Evolutionary conservation across 1,284 basidiomycete species (phyloP), one percentile per base, ranked within the genome.

Genomic region (Farysia itapuensis): DNA sequence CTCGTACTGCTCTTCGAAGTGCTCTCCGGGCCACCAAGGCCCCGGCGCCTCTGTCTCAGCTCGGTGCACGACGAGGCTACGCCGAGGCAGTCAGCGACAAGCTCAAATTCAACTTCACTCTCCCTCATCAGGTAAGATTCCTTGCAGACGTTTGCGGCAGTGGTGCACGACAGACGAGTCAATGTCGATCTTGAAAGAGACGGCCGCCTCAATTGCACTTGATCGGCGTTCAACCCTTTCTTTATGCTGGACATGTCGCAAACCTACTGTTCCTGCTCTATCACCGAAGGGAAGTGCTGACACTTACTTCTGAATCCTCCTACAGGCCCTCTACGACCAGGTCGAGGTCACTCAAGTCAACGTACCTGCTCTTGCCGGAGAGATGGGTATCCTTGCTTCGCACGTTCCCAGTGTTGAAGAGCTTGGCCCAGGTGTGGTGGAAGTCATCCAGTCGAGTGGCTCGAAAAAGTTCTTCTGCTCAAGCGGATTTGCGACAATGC

Each of bases 401-500:
- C 74, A 76, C 70, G 71, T 76, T 30, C 74, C 74, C 36, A 56
- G 67, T 7, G 70, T 76, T 18, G 74, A 76, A 52, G 59, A 73
- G 53, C 69, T 76, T 35, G 69, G 72, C 23, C 74, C 74, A 15
- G 74, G 74, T 39, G 44, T 76, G 31, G 42, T 76, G 29, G 74
- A 76, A 49, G 71, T 76, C n/a, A 60, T 76, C 44, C 72, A 76
- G 43, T 57, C 65, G 14, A 43, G 36, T 42, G 73, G 71, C 31
- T 50, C 61, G 33, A 74, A 70, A 59, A 74, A 72, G 50, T 72
- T 61, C 63, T 76, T 75, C 49, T 95, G 91, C 43, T 96, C 94
- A 49, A 88, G 90, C 60, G 95, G 95, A 51, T 97, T 99, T 77
- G 94, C 95, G 45, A 96, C 89, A 51, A 90, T 99, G 39, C 95